A percentile compares a stretch with the other conserved stretches of the same genome.
Conservation (phyloP, 257 asterid genomes). For the Solanum infundibuliforme region DNA sequence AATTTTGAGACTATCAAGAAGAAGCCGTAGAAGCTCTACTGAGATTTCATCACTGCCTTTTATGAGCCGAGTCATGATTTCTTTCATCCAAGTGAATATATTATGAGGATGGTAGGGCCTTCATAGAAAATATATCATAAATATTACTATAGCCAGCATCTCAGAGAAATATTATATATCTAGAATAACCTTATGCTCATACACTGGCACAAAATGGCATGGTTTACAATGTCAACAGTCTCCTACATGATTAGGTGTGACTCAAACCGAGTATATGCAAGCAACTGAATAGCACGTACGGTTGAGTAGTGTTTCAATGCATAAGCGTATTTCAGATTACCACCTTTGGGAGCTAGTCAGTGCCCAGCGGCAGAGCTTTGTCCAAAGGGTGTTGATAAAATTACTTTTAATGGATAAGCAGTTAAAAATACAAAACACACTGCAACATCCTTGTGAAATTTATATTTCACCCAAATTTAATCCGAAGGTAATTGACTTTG, state of each 20-base stretch:
- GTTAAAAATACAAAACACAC: neutral
- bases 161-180: neutral
- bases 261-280: neutral
- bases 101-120: conserved; percentile 21
- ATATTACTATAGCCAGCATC: neutral
- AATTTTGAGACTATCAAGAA: conserved; percentile 20
- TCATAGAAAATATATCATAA: neutral
- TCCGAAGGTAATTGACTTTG: neutral
- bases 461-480: neutral
- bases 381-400: too few relatives aligned
- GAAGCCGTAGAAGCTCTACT: conserved; percentile 22
- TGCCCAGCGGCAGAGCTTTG: too few relatives aligned
- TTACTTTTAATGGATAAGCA: neutral
- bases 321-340: neutral
- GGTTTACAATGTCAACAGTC: neutral
- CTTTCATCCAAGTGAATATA: conserved; percentile 19
- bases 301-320: neutral
- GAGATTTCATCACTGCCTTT: conserved; percentile 29
- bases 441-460: neutral
- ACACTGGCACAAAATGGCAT: neutral
- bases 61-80: conserved; percentile 22
- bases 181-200: neutral
- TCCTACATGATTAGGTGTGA: neutral
- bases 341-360: too few relatives aligned
- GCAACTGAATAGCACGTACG: neutral